Evolutionary conservation across 2,329 filamentous ascomycete genomes (phyloP), one percentile per base, ranked within the genome.

Genomic region (Penicillium sp.): DNA sequence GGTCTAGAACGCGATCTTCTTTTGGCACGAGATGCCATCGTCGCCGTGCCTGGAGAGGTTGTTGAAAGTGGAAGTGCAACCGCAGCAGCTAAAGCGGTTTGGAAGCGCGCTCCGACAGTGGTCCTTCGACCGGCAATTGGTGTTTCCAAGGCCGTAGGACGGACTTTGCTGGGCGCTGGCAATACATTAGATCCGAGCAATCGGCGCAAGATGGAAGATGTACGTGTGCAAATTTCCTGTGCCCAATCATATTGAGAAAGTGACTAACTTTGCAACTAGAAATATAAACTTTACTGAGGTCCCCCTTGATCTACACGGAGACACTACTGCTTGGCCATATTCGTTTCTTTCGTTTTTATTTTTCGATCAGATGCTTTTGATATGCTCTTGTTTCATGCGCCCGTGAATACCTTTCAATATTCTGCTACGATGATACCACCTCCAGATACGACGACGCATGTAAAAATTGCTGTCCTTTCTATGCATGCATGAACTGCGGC

Each of bases 71-170:
- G 86, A 19, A 92, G 86, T 55, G 92, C 93, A 1, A 85, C 87
- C 37, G 91, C 90, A 2, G 91, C 90, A 1, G 91, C 91, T 13
- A 86, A 80, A 66, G 92, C 89, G 1, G 86, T 99, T 16, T 81
- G 88, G 56, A 88, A 84, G 71, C 85, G 90, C 63, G 92, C 92
- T 26, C 94, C 94, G n/a, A 97, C 92, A 0, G 91, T 97, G 18
- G 89, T 99, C 48, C 85, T 99, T 63, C 81, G 92, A 51, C 94
- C 94, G 7, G 91, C 92, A 3, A 91, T 97, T 65, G 95, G 93
- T 0, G 91, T 92, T 7, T 91, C 88, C 31, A 93, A 93, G 73
- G 93, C 88, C 0, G 87, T 96, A 46, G 91, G 92, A 8, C 90
- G 95, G 77, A 91, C 93, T 33, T 78, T 99, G 54, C 82, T 97